Percentiles rank a stretch among this genome's conserved stretches.
Evolutionary conservation across 371 early-diverging fungal species (phyloP).

Genomic region (Circinella minor): DNA sequence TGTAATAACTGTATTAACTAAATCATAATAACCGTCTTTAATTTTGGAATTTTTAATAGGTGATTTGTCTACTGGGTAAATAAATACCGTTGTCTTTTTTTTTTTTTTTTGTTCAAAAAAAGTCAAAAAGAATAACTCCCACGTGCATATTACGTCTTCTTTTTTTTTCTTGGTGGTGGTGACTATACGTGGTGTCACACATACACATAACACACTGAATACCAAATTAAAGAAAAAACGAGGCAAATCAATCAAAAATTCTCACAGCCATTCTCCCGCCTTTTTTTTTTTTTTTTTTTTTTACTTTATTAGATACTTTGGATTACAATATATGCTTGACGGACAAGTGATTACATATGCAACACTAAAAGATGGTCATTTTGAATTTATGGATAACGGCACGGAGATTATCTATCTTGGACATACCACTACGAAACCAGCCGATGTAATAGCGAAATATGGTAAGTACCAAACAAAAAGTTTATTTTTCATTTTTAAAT

Average conservation of each 20-base stretch:
- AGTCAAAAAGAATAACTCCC: neutral
- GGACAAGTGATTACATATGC: constrained; percentile 29
- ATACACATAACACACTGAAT: neutral
- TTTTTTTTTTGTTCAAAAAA: no score
- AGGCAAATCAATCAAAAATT: constrained; percentile 4
- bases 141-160: neutral
- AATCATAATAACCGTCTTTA: no score
- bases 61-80: constrained; percentile 25
- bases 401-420: constrained; percentile 35
- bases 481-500: no score
- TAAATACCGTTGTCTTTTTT: neutral
- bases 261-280: neutral
- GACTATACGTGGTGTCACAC: neutral
- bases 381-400: constrained; percentile 19
- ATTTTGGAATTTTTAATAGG: neutral
- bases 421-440: constrained; percentile 25
- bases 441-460: constrained; percentile 24
- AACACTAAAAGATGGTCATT: constrained; percentile 29
- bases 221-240: no score
- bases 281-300: neutral
- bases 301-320: constrained; percentile 21
- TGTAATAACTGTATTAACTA: no score
- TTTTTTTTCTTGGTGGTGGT: neutral
- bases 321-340: constrained; percentile 29
- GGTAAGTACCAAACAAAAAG: constrained; percentile 13